These are phyloP conservation scores for Coemansia sp. DNA, from an alignment of 192 early-diverging fungal genomes.

Conservation along the genomic window DNA sequence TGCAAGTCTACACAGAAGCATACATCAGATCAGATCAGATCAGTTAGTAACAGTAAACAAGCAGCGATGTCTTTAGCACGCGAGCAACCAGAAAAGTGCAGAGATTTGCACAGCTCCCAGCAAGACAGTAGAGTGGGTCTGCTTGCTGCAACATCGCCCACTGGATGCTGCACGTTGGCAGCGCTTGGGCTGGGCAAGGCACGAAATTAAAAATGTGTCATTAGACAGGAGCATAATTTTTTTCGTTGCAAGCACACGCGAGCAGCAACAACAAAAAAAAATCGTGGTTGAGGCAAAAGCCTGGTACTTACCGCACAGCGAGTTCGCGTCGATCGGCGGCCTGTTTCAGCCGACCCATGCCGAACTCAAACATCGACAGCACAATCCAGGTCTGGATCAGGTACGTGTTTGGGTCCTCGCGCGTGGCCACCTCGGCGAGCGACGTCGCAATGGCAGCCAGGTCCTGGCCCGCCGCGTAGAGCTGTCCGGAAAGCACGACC, in stretches of 20 bases:
- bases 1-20: conserved; percentile 28
- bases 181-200: neutral
- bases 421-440: conserved; percentile 52
- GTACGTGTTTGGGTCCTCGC: conserved; percentile 56
- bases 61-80: neutral
- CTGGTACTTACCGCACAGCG: conserved; percentile 45
- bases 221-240: neutral
- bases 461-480: conserved; percentile 52
- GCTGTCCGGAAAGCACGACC: conserved; percentile 48
- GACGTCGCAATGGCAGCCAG: conserved; percentile 55
- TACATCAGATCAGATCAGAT: neutral
- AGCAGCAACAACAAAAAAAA: conserved; percentile 4
- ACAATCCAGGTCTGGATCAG: conserved; percentile 56
- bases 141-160: neutral
- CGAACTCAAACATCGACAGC: conserved; percentile 55
- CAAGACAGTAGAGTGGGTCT: neutral
- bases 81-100: neutral
- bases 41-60: neutral
- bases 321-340: conserved; percentile 54
- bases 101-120: neutral
- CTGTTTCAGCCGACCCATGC: conserved; percentile 51
- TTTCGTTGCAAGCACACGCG: neutral
- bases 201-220: conserved; percentile 1
- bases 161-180: neutral
- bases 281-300: too few relatives aligned